Evolutionary conservation across 2,329 filamentous ascomycete genomes (phyloP).

Genomic region (Cercospora zeina): DNA sequence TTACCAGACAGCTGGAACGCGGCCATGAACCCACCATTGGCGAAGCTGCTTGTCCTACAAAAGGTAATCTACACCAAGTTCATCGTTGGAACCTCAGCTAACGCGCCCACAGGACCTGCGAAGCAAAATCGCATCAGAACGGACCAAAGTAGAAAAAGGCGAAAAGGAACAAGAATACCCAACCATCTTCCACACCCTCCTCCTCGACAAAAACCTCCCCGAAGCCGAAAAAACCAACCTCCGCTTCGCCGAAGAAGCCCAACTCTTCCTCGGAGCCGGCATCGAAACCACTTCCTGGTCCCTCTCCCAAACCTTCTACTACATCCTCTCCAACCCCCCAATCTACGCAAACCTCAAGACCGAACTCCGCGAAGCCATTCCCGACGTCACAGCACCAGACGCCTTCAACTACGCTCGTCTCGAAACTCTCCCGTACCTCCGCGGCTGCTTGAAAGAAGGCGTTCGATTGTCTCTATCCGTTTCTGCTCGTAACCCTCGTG

Average conservation of each 20-base stretch:
- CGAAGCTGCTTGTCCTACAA: constrained; percentile 21
- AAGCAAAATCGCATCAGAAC: constrained; percentile 19
- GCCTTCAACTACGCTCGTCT: constrained; percentile 24
- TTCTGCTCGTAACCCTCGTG: constrained; percentile 27
- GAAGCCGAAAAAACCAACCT: constrained; percentile 28
- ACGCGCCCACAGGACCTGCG: constrained; percentile 15
- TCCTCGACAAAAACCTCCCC: constrained; percentile 25
- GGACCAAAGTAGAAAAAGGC: constrained; percentile 10
- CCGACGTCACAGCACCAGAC: constrained; percentile 14
- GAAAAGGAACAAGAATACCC: constrained; percentile 25
- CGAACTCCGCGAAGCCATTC: constrained; percentile 35
- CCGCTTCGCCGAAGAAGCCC: constrained; percentile 32
- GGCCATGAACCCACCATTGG: constrained; percentile 25
- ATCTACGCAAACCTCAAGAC: constrained; percentile 25
- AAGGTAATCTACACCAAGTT: constrained; percentile 5
- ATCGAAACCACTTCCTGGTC: constrained; percentile 30
- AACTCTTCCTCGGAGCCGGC: constrained; percentile 32
- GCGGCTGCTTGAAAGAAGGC: constrained; percentile 28
- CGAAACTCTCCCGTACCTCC: constrained; percentile 31
- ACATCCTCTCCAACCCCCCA: constrained; percentile 26
- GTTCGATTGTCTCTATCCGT: constrained; percentile 26
- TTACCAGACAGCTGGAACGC: constrained; percentile 26
- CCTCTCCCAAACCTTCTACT: constrained; percentile 28
- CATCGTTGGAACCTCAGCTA: background rate
- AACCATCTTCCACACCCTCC: constrained; percentile 31